Base-by-base conservation (phyloP, 1,284 basidiomycete genomes). In the Malassezia dermatis region DNA sequence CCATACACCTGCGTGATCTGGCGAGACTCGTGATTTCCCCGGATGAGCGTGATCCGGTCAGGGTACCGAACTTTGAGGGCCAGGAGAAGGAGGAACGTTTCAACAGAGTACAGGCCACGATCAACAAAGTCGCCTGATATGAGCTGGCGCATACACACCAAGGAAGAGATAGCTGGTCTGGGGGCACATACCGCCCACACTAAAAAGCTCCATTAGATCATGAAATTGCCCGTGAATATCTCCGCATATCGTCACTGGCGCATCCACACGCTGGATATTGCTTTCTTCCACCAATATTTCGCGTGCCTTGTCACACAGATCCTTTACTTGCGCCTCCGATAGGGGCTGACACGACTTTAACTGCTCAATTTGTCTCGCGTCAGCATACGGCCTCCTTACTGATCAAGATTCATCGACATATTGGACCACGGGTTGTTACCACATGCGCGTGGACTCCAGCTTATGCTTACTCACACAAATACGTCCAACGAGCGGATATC, bases 171-270 rank as follows among this genome's bases (percentile, higher is more conserved):
- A 98, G 75, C 89, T 93, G 8, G 93, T 95, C 30, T 89, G 85
- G 49, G 93, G 93, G 76, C 90, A 96, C 69, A 84, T 84, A 12
- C 93, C 91, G 24, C 93, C 94, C 31, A 94, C 84, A 74, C 86
- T 86, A 81, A 98, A 96, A 48, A 96, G 81, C 78, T 98, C 90
- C 83, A 95, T 85, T 63, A 98, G 81, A 76, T 98, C 93, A 76
- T 87, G 94, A 76, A 98, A 98, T 75, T 98, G 93, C 11, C 93
- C 93, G 72, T 98, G 93, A 51, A 98, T 98, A 78, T 98, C 94
- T 19, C 93, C 93, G 73, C 94, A 98, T 76, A 98, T 91, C 48
- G 94, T 96, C 4, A 96, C 90, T 11, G 93, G 93, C 27, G 89
- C 86, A 78, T 95, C 90, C 24, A 98, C 88, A 66, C 86, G 84